Conservation (phyloP, 345 rosid genomes). For the Rhodamnia rubescens region DNA sequence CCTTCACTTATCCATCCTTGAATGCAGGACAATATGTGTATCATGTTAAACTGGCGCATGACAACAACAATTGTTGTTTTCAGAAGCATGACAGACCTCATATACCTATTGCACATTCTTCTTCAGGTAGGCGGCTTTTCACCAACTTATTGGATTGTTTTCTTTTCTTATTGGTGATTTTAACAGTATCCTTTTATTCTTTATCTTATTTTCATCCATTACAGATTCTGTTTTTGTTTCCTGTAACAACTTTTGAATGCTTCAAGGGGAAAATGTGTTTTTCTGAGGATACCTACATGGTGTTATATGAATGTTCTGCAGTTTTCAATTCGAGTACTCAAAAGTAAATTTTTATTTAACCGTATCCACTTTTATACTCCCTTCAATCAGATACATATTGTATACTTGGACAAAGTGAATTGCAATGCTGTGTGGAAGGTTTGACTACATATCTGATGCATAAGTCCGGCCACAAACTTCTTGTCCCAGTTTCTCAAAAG, state of each 20-base stretch:
- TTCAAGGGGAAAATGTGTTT: neutral
- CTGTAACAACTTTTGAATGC: neutral
- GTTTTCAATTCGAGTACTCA: neutral
- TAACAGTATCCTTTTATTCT: neutral
- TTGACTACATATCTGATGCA: neutral
- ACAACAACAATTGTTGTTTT: slow-evolving; percentile 32
- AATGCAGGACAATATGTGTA: slow-evolving; percentile 47
- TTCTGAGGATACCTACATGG: neutral
- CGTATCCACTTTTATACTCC: neutral
- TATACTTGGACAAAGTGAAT: neutral
- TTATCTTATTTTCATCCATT: neutral
- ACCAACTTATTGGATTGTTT: neutral
- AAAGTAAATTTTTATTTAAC: neutral
- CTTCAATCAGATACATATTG: neutral
- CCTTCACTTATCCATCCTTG: neutral
- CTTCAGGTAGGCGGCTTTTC: slow-evolving; percentile 50
- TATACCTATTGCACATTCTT: slow-evolving; percentile 58
- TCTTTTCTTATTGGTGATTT: neutral
- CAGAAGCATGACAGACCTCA: slow-evolving; percentile 53
- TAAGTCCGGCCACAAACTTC: neutral
- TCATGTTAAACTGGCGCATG: slow-evolving; percentile 34
- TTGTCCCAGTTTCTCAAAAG: neutral
- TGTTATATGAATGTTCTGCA: neutral
- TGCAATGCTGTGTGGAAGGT: neutral
- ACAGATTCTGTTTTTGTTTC: neutral